Conservation (phyloP, 129 eudicot genomes). For the Flaveria bidentis region DNA sequence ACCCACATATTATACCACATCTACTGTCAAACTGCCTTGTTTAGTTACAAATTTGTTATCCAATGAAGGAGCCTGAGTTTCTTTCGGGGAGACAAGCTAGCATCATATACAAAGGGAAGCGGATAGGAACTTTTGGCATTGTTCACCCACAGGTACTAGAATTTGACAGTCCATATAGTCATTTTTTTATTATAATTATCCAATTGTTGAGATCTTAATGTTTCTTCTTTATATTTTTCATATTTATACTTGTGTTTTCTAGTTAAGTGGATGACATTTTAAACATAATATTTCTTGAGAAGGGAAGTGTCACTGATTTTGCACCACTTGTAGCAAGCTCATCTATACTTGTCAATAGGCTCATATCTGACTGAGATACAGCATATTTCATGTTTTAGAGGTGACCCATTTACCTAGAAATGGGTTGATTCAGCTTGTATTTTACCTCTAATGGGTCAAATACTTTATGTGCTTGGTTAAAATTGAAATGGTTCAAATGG, state of each 20-base stretch:
- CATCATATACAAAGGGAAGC: conserved; percentile 78
- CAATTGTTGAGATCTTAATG: neutral
- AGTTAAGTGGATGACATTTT: neutral
- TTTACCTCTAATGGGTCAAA: neutral
- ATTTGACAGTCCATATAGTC: conserved; percentile 1
- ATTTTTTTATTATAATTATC: neutral
- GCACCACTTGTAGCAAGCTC: no score
- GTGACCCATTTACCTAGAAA: neutral
- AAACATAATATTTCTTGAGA: neutral
- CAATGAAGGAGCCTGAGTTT: conserved; percentile 79
- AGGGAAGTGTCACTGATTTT: no score
- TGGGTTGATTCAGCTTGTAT: conserved; percentile 9
- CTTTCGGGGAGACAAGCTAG: conserved; percentile 90
- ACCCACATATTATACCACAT: neutral
- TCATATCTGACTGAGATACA: no score
- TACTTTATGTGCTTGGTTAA: neutral
- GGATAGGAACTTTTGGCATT: conserved; percentile 82
- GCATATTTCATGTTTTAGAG: no score
- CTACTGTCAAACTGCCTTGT: neutral
- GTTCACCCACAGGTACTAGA: conserved; percentile 87
- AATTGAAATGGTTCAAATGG: neutral
- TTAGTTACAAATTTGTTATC: conserved; percentile 5
- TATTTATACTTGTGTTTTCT: conserved; percentile 1
- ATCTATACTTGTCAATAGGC: no score
- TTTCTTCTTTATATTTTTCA: neutral